Percentiles rank a stretch among this genome's conserved stretches.
Evolutionary conservation across 2,329 filamentous ascomycete species (phyloP).

Genomic region (Neofusicoccum umdonicola): DNA sequence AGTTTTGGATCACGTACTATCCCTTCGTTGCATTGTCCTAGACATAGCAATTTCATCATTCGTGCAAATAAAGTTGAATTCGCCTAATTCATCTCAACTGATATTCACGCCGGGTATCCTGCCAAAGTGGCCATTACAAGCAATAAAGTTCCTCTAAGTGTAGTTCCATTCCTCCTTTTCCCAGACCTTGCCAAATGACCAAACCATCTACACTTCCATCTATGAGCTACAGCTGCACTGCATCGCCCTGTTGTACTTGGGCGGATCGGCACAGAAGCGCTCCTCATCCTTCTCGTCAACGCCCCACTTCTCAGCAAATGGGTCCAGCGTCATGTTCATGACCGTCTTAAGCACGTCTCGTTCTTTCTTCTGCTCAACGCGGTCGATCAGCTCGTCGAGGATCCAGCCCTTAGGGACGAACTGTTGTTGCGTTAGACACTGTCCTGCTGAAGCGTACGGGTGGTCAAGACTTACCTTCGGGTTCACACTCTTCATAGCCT

Average conservation of each 20-base stretch:
- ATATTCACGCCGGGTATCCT: too few relatives aligned
- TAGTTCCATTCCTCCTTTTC: too few relatives aligned
- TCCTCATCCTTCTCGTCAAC: conserved; percentile 70
- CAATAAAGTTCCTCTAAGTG: too few relatives aligned
- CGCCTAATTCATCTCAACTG: too few relatives aligned
- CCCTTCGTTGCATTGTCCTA: too few relatives aligned
- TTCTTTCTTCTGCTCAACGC: conserved; percentile 82
- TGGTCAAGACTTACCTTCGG: conserved; percentile 58
- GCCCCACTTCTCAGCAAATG: conserved; percentile 78
- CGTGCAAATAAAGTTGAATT: too few relatives aligned
- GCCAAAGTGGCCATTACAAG: too few relatives aligned
- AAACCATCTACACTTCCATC: neutral
- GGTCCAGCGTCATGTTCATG: conserved; percentile 79
- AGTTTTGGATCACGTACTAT: too few relatives aligned
- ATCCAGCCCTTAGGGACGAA: conserved; percentile 91
- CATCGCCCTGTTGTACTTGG: conserved; percentile 71
- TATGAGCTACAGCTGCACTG: conserved; percentile 96
- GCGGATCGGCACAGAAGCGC: conserved; percentile 83
- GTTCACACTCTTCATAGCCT: conserved; percentile 80
- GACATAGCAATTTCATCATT: too few relatives aligned
- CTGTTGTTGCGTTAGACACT: conserved; percentile 26
- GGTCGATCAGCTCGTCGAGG: conserved; percentile 85
- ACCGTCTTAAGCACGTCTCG: conserved; percentile 72
- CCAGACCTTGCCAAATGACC: too few relatives aligned
- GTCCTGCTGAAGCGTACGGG: neutral